A percentile compares a stretch with the other conserved stretches of the same genome.
phyloP scores from a whole-genome alignment of 192 early-diverging fungal species.

The Lunasporangiospora selenospora region DNA sequence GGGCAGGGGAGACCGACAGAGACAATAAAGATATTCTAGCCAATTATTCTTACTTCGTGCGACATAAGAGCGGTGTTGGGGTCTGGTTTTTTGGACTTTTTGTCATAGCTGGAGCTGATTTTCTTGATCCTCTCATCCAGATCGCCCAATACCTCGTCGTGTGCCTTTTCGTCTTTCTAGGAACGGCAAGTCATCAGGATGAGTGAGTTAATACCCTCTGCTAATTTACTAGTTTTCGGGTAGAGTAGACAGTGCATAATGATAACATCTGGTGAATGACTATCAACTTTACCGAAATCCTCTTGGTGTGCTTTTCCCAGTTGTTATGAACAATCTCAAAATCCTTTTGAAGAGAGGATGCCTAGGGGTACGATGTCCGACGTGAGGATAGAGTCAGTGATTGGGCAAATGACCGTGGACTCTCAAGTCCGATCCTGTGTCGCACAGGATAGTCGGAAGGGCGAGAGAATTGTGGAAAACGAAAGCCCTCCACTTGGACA shows the following conservation, averaged over 20 bases:
- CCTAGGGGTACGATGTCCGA: too few relatives aligned
- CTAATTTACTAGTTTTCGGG: too few relatives aligned
- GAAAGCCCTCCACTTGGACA: too few relatives aligned
- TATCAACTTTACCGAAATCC: slow-evolving; percentile 24
- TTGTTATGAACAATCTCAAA: slow-evolving; percentile 43
- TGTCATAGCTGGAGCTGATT: slow-evolving; percentile 48
- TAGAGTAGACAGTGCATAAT: too few relatives aligned
- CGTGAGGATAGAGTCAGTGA: too few relatives aligned
- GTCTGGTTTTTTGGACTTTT: slow-evolving; percentile 49
- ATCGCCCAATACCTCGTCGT: slow-evolving; percentile 45
- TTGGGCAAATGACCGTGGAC: too few relatives aligned
- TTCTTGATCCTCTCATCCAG: slow-evolving; percentile 50
- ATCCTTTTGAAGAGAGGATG: slow-evolving; percentile 49
- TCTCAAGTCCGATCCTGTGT: too few relatives aligned
- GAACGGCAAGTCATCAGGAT: neutral
- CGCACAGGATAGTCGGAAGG: too few relatives aligned
- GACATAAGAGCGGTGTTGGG: slow-evolving; percentile 42
- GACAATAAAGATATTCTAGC: neutral
- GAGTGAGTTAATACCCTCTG: too few relatives aligned
- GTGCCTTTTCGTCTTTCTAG: slow-evolving; percentile 52
- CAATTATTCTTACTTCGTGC: slow-evolving; percentile 36
- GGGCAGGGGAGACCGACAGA: neutral
- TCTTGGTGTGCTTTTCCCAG: slow-evolving; percentile 53
- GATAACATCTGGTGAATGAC: neutral
- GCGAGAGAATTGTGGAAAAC: too few relatives aligned